phyloP scores from a whole-genome alignment of 2,329 filamentous ascomycete species.

The Colletotrichum brevisporum region DNA sequence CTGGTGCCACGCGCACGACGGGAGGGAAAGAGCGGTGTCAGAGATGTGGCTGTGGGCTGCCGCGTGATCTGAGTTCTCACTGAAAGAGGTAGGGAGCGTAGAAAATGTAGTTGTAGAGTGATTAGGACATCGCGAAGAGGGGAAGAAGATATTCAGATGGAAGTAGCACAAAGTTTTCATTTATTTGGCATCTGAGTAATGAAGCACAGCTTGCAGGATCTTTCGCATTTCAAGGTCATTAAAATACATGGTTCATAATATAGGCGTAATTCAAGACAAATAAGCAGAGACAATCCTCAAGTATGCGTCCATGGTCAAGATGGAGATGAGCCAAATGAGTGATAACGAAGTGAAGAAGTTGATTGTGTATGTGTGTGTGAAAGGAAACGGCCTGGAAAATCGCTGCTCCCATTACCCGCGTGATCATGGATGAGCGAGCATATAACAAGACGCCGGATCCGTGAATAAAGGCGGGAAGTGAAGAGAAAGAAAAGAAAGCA shows the following conservation, averaged over 20 bases:
- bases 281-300: not conserved
- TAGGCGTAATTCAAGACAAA: conserved; percentile 6
- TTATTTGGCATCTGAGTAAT: not conserved
- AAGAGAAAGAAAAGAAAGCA: conserved; percentile 7
- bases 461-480: conserved; percentile 3
- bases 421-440: conserved; percentile 25
- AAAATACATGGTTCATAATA: conserved; percentile 22
- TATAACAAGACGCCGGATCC: conserved; percentile 15
- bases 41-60: conserved; percentile 2
- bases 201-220: not conserved
- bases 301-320: too few species aligned
- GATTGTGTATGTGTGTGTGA: not conserved
- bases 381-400: conserved; percentile 22
- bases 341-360: conserved; percentile 11
- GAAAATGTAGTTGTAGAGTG: too few species aligned
- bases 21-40: not conserved
- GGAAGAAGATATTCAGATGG: too few species aligned
- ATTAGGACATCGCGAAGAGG: too few species aligned
- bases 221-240: conserved; percentile 13
- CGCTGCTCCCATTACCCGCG: conserved; percentile 1
- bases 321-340: conserved; percentile 15
- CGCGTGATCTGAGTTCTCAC: not conserved
- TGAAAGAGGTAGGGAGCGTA: too few species aligned
- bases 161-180: not conserved
- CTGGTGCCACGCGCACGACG: not conserved